Evolutionary conservation across 1,284 basidiomycete species (phyloP), one percentile per base, ranked within the genome.

Genomic region (Cystobasidiaceae sp.): DNA sequence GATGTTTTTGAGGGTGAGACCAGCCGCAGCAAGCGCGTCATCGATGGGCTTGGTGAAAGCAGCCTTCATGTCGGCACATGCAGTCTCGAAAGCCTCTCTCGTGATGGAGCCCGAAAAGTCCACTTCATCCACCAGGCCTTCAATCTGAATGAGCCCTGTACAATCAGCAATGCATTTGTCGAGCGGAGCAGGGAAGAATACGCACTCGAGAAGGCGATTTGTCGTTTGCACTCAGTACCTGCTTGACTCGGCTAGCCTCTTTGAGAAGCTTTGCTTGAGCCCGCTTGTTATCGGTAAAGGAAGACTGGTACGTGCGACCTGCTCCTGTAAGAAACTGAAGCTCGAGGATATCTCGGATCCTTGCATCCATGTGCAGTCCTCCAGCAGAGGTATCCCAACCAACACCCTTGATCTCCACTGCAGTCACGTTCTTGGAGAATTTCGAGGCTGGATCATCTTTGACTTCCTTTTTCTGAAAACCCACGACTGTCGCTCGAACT

Each of bases 241-340:
- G 83, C 81, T 97, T 99, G 71, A 97, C 85, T 61, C 93, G 83
- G 51, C 84, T 85, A 0, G 94, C 91, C 78, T 98, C 96, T 77
- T 92, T 93, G 82, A 89, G 87, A 17, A 98, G 79, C 78, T 93
- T 93, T 3, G 90, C 88, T 87, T 97, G 88, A 0, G 89, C 93
- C 67, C 87, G 83, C 74, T 85, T 85, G 76, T 97, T 90, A 39
- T 75, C 61, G 21, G 60, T 67, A 27, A 77, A 67, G 9, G 73
- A 71, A 21, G 69, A 63, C 7, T 73, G 69, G 19, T 78, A 70
- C 32, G 69, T 74, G 25, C 71, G 71, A 4, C 34, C 67, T 2
- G 72, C 74, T 71, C 82, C 82, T 70, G 86, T 79, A 76, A 88
- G 83, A 77, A 97, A 96, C 66, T 83, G 83, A 44, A 84, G 82